Conservation (phyloP, 108 stramenopile species). For the Pseudonitzschia multistriata region DNA sequence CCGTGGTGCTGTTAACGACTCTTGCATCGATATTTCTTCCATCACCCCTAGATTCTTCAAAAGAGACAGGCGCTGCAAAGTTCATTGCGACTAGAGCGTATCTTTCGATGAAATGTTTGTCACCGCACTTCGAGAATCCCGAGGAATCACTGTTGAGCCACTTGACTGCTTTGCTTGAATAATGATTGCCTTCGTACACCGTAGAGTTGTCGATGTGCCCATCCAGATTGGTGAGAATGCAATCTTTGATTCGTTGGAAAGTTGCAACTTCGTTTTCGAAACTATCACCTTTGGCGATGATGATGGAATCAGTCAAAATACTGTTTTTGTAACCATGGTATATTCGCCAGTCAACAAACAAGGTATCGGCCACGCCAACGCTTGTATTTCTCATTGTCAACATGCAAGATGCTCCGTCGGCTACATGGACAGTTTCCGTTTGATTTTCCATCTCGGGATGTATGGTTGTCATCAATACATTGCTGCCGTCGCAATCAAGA, state of each 20-base stretch:
- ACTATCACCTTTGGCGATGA: not conserved
- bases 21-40: not conserved
- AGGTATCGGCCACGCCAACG: not conserved
- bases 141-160: not conserved
- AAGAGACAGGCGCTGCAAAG: not conserved
- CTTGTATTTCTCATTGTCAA: not conserved
- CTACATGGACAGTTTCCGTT: not conserved
- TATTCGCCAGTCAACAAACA: not conserved
- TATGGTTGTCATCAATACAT: not conserved
- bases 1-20: no score
- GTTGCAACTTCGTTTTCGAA: not conserved
- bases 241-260: conserved; percentile 3
- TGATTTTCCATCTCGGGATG: not conserved
- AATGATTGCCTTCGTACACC: not conserved
- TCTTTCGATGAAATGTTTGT: not conserved
- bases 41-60: not conserved
- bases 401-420: not conserved
- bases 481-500: not conserved
- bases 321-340: conserved; percentile 2
- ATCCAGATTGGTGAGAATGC: not conserved
- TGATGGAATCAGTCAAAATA: not conserved
- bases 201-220: not conserved
- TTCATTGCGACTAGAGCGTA: not conserved
- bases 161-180: not conserved
- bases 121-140: not conserved